Evolutionary conservation across 331 rosid genomes (phyloP).

Genomic region (Erythrophleum ivorense): DNA sequence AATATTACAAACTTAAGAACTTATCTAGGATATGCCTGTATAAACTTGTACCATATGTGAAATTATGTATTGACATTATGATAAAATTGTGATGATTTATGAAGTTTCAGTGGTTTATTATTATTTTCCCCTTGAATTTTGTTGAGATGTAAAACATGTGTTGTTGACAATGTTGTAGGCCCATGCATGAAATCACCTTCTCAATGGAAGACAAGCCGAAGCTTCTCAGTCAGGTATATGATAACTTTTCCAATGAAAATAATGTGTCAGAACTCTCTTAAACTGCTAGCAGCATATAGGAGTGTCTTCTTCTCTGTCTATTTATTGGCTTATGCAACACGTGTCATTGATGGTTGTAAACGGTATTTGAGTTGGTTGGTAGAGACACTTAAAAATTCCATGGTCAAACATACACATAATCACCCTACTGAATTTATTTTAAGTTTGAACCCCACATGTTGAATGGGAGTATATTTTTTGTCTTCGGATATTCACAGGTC

Average conservation of each 20-base stretch:
- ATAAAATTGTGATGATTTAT: slow-evolving; percentile 32
- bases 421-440: slow-evolving; percentile 22
- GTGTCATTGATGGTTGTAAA: slow-evolving; percentile 10
- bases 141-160: slow-evolving; percentile 24
- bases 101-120: slow-evolving; percentile 30
- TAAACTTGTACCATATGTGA: slow-evolving; percentile 29
- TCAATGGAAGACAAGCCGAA: slow-evolving; percentile 97
- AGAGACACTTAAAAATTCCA: slow-evolving; percentile 2
- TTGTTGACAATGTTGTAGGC: slow-evolving; percentile 69
- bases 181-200: slow-evolving; percentile 98
- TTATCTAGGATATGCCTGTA: slow-evolving; percentile 29
- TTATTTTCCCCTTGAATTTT: slow-evolving; percentile 19
- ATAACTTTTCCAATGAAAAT: slow-evolving; percentile 26
- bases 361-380: slow-evolving; percentile 23
- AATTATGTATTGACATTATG: background rate
- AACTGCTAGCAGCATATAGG: slow-evolving; percentile 7
- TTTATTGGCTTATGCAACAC: background rate
- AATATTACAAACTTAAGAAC: slow-evolving; percentile 26
- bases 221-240: slow-evolving; percentile 92
- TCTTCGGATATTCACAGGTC: slow-evolving; percentile 24
- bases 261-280: slow-evolving; percentile 7
- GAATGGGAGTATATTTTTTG: slow-evolving; percentile 11
- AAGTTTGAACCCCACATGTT: slow-evolving; percentile 11
- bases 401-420: background rate
- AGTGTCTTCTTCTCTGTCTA: slow-evolving; percentile 4